Evolutionary conservation across 768 basidiomycete species (phyloP).

Genomic region (Russula foetens): DNA sequence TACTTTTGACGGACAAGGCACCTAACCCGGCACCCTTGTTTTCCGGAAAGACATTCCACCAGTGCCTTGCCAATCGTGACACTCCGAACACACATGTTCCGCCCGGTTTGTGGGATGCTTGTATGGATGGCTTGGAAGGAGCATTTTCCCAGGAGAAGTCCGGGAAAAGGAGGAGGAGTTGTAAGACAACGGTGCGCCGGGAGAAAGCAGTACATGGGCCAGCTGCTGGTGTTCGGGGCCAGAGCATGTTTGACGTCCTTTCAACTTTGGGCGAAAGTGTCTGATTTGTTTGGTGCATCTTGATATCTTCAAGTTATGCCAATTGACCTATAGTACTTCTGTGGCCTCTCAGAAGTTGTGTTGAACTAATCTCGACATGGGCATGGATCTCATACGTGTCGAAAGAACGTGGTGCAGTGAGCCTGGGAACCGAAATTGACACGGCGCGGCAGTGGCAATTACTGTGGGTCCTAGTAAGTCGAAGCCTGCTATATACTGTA

Average conservation of each 20-base stretch:
- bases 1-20: conserved; percentile 45
- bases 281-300: background rate
- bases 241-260: conserved; percentile 9
- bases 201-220: background rate
- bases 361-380: background rate
- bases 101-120: conserved; percentile 21
- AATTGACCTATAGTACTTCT: background rate
- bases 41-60: conserved; percentile 56
- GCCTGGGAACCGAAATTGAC: too few relatives aligned
- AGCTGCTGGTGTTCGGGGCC: background rate
- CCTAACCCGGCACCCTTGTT: conserved; percentile 41
- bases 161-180: conserved; percentile 17
- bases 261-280: conserved; percentile 2
- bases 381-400: too few relatives aligned
- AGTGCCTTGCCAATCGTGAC: conserved; percentile 33
- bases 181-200: conserved; percentile 30
- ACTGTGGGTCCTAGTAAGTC: background rate
- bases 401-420: too few relatives aligned
- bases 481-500: background rate
- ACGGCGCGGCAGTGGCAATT: background rate
- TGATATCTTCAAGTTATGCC: background rate
- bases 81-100: conserved; percentile 14
- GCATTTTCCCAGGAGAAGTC: conserved; percentile 7
- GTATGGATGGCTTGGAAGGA: conserved; percentile 8
- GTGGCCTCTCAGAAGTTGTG: background rate